These are phyloP conservation scores for Halenospora varia DNA, from an alignment of 495 filamentous ascomycete genomes.

Conservation along the genomic window DNA sequence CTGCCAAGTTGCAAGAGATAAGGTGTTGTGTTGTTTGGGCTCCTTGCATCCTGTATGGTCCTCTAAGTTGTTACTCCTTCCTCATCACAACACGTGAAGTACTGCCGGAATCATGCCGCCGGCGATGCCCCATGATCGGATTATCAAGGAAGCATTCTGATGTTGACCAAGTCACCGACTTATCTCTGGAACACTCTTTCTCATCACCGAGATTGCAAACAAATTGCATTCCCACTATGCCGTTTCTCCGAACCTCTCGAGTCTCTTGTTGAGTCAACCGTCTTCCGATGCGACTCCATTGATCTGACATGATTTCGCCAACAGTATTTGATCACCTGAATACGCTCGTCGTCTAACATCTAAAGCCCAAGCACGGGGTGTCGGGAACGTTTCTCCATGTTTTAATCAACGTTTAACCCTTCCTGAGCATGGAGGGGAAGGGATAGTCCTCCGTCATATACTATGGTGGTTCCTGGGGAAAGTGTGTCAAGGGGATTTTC, in stretches of 20 bases:
- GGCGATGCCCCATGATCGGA: neutral
- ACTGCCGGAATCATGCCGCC: neutral
- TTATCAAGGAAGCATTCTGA: no score
- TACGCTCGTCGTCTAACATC: neutral
- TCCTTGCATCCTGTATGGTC: neutral
- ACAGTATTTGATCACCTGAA: neutral
- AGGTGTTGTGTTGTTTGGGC: neutral
- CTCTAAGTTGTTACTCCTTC: neutral
- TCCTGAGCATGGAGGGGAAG: constrained; percentile 5
- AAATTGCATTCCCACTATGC: no score
- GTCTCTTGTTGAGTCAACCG: no score
- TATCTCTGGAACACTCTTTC: no score
- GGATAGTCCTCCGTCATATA: constrained; percentile 12
- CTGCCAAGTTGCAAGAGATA: neutral
- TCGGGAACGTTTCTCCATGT: constrained; percentile 14
- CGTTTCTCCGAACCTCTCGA: no score
- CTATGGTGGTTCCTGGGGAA: constrained; percentile 12
- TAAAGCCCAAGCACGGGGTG: neutral
- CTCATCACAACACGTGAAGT: neutral
- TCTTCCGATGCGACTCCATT: neutral
- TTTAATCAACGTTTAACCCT: no score
- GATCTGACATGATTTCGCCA: neutral
- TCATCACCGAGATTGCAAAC: no score
- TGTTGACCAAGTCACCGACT: no score
- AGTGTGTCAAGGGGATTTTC: neutral